Conservation (phyloP, 805 yeast species). For the Candida germanica region DNA sequence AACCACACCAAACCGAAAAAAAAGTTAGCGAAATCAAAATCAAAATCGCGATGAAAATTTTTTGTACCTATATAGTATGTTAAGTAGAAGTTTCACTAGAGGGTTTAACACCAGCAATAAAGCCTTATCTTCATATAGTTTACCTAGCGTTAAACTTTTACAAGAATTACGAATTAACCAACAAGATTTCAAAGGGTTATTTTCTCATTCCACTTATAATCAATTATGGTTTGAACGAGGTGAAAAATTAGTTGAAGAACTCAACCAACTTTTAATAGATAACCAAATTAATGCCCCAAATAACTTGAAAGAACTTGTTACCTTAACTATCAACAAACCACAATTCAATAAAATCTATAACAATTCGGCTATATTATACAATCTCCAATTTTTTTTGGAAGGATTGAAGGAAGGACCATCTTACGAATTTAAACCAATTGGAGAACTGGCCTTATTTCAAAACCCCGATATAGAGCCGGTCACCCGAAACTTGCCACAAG, state of each 20-base stretch:
- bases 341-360: conserved; percentile 43
- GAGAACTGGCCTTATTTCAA: conserved; percentile 34
- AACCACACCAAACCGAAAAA: conserved; percentile 1
- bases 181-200: conserved; percentile 34
- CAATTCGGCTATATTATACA: conserved; percentile 46
- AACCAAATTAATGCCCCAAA: conserved; percentile 20
- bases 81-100: background rate
- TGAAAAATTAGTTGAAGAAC: conserved; percentile 28
- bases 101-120: background rate
- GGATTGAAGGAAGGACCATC: conserved; percentile 30
- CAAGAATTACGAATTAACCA: conserved; percentile 26
- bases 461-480: conserved; percentile 37
- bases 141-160: conserved; percentile 31
- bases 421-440: conserved; percentile 16
- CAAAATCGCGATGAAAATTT: background rate
- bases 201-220: conserved; percentile 26
- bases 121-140: conserved; percentile 18
- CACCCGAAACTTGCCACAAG: conserved; percentile 32
- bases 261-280: conserved; percentile 32
- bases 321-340: conserved; percentile 43
- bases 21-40: conserved; percentile 1
- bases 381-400: conserved; percentile 48
- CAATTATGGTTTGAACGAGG: conserved; percentile 42
- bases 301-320: conserved; percentile 33
- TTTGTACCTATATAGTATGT: background rate